Conservation (phyloP, 1,284 basidiomycete species). For the Athelia sp. region DNA sequence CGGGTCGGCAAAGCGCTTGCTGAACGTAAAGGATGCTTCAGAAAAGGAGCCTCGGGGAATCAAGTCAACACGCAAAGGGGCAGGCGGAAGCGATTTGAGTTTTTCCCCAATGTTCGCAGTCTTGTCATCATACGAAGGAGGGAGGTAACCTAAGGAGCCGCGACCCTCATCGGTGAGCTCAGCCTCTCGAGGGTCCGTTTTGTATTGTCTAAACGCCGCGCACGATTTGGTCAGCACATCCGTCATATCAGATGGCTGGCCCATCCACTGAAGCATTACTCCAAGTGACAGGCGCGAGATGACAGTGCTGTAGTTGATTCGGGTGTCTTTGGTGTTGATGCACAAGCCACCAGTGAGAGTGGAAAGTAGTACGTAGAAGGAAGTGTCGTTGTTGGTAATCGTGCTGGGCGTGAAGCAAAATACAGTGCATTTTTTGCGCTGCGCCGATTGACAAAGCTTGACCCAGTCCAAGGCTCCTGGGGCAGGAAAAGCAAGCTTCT, state of each 20-base stretch:
- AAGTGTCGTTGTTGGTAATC: slow-evolving; percentile 2
- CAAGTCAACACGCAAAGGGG: slow-evolving; percentile 1
- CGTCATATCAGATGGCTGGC: slow-evolving; percentile 10
- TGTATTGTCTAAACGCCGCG: slow-evolving; percentile 9
- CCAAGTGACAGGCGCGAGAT: slow-evolving; percentile 19
- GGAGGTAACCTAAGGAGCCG: slow-evolving; percentile 13
- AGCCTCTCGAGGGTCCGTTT: slow-evolving; percentile 7
- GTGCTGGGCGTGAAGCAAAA: slow-evolving; percentile 15
- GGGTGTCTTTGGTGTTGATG: slow-evolving; percentile 10
- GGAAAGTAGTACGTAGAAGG: slow-evolving; percentile 17
- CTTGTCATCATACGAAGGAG: slow-evolving; percentile 4
- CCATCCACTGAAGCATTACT: slow-evolving; percentile 20
- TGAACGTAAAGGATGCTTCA: slow-evolving; percentile 8
- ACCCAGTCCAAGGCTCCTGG: slow-evolving; percentile 18
- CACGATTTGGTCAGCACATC: slow-evolving; percentile 6
- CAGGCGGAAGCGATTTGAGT: slow-evolving; percentile 4
- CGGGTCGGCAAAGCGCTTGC: slow-evolving; percentile 15
- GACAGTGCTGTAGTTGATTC: slow-evolving; percentile 2
- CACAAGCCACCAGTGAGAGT: slow-evolving; percentile 17
- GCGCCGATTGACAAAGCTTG: slow-evolving; percentile 14
- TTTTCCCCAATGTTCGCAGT: background rate
- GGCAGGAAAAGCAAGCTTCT: slow-evolving; percentile 14
- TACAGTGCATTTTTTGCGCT: slow-evolving; percentile 13
- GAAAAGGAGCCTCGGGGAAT: slow-evolving; percentile 7
- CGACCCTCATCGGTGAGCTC: slow-evolving; percentile 10